phyloP scores from a whole-genome alignment of 2,329 filamentous ascomycete species.

The Pseudocercospora crystallina region DNA sequence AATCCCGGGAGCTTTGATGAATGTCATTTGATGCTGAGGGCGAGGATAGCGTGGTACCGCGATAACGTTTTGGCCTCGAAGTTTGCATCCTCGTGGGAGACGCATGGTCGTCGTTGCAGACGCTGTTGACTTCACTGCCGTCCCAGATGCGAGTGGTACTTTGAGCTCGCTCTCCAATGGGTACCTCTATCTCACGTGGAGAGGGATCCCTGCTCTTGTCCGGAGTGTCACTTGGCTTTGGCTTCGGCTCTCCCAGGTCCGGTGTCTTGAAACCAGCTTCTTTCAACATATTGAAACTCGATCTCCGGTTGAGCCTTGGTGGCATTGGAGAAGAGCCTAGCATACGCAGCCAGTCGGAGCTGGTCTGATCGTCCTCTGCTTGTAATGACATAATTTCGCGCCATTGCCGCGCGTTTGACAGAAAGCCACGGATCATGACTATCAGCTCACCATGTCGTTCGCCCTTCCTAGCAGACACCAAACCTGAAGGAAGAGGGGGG shows the following conservation, averaged over 20 bases:
- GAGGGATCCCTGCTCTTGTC: conserved; percentile 25
- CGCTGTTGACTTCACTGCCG: conserved; percentile 39
- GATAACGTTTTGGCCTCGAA: conserved; percentile 28
- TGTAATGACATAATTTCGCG: conserved; percentile 78
- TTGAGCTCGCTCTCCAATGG: conserved; percentile 59
- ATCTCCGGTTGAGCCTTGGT: conserved; percentile 51
- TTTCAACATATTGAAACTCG: conserved; percentile 48
- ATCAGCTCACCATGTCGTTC: conserved; percentile 72
- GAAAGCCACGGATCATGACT: conserved; percentile 78
- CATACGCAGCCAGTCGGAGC: conserved; percentile 84
- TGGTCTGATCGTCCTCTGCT: conserved; percentile 73
- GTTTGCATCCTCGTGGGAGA: conserved; percentile 14
- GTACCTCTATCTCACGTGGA: conserved; percentile 58
- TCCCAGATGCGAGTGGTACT: conserved; percentile 49
- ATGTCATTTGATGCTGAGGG: conserved; percentile 12
- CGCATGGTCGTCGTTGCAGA: conserved; percentile 18
- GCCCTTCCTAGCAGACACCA: conserved; percentile 77
- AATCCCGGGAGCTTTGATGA: conserved; percentile 16
- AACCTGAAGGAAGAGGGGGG: conserved; percentile 72
- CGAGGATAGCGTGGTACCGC: conserved; percentile 18
- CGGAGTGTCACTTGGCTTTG: conserved; percentile 11
- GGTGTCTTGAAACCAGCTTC: conserved; percentile 15
- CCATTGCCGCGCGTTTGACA: conserved; percentile 67
- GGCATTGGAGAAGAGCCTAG: conserved; percentile 67
- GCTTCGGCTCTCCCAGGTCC: conserved; percentile 17